Evolutionary conservation across 140 eudicot genomes (phyloP), one percentile per base, ranked within the genome.

Genomic region (Anethum foeniculum): DNA sequence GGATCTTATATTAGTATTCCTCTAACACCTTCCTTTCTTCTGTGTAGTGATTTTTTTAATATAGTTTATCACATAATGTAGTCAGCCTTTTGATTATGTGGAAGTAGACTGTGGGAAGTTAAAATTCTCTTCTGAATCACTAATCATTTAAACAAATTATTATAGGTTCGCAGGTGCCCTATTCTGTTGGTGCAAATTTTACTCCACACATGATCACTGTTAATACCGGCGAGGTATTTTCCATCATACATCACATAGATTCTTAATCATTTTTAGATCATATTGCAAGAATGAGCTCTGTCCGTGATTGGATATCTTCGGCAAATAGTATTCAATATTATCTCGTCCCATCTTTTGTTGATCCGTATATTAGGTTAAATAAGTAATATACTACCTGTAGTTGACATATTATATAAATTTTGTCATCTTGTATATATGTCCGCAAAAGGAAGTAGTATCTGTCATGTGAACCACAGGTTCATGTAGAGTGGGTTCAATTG

Each of bases 141-240:
- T 21, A 25, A 75, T 47, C 6, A 5, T 47, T 47, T 4, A 46
- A 75, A n/a, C 11, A 43, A n/a, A 16, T 4, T 39, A 27, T 48
- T 75, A 36, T 47, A 75, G 79, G 79, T 47, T 13, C 19, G 36
- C 86, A 62, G 68, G 47, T 79, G 68, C 82, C 85, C 19, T 86
- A 77, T 54, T 28, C 90, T 18, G 78, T 85, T 64, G 91, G 99
- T 48, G 91, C 89, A 74, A 80, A 84, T 84, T 91, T 96, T 82
- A 92, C 90, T 3, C 91, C 99, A 43, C 98, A 96, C 82, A 85
- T 93, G 90, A 85, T 96, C 75, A 89, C 88, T 77, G 97, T 96
- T 79, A 86, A 79, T 81, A 62, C 92, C 19, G 98, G 99, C 80
- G 99, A 96, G 99, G 99, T 96, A 96, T 41, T 72, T 83, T 43